These are phyloP conservation scores for Aspergillus floridensis DNA, from an alignment of 2,329 filamentous ascomycete genomes.

Conservation along the genomic window DNA sequence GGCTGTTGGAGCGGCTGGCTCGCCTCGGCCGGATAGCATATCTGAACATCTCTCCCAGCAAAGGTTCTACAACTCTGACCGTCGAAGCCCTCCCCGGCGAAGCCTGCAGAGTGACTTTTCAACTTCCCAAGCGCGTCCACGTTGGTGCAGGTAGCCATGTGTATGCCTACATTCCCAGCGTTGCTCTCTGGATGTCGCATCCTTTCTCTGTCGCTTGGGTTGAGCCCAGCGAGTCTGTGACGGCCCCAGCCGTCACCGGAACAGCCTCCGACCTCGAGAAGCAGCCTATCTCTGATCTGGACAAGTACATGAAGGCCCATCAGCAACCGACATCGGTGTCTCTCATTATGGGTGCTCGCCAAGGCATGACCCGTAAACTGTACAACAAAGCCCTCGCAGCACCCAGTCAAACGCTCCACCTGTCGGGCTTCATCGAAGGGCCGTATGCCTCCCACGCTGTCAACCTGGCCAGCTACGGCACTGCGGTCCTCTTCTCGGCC, in stretches of 20 bases:
- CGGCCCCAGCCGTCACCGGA: conserved; percentile 21
- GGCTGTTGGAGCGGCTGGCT: conserved; percentile 44
- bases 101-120: conserved; percentile 60
- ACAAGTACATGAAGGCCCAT: conserved; percentile 22
- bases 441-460: conserved; percentile 61
- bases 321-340: conserved; percentile 46
- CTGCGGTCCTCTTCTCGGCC: conserved; percentile 63
- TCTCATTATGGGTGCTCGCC: conserved; percentile 59
- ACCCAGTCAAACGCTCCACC: conserved; percentile 51
- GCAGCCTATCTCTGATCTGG: conserved; percentile 25
- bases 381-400: conserved; percentile 55
- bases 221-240: conserved; percentile 33
- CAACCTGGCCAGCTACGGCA: conserved; percentile 60
- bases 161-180: conserved; percentile 57
- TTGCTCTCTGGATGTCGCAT: conserved; percentile 50
- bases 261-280: conserved; percentile 32
- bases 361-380: conserved; percentile 62
- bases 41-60: conserved; percentile 53
- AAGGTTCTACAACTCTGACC: conserved; percentile 51
- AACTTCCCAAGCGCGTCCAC: conserved; percentile 54
- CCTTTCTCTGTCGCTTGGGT: conserved; percentile 50
- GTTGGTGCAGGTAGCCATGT: conserved; percentile 59
- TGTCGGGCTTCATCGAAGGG: conserved; percentile 60
- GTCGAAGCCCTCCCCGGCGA: conserved; percentile 60
- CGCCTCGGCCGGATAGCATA: conserved; percentile 51